Evolutionary conservation across 805 yeast genomes (phyloP).

Genomic region (Kodamaea kakaduensis): DNA sequence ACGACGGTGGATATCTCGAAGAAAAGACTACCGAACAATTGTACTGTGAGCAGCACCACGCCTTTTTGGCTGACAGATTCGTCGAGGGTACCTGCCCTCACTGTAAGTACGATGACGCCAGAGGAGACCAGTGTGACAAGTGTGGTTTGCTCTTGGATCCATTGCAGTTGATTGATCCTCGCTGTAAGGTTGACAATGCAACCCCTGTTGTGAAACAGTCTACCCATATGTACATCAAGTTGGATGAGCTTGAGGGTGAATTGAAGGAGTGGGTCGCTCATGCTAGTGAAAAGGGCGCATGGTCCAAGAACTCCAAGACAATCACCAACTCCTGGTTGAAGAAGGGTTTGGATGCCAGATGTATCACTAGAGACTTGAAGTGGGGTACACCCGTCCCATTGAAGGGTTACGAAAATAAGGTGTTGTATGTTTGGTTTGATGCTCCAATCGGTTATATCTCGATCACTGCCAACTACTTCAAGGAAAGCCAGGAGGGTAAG

Average conservation of each 20-base stretch:
- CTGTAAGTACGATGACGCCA: slow-evolving; percentile 92
- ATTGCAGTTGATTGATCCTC: slow-evolving; percentile 87
- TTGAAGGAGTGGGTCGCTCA: slow-evolving; percentile 68
- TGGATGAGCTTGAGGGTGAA: slow-evolving; percentile 79
- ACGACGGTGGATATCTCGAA: slow-evolving; percentile 76
- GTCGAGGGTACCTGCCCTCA: slow-evolving; percentile 98
- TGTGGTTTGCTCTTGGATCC: slow-evolving; percentile 91
- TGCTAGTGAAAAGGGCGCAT: slow-evolving; percentile 67
- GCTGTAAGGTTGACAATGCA: slow-evolving; percentile 87
- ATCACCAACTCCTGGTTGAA: slow-evolving; percentile 92
- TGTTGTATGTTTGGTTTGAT: slow-evolving; percentile 97
- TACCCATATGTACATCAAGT: slow-evolving; percentile 77
- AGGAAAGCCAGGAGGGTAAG: slow-evolving; percentile 25
- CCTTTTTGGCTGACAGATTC: slow-evolving; percentile 91
- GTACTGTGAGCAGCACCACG: slow-evolving; percentile 85
- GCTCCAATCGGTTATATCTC: slow-evolving; percentile 97
- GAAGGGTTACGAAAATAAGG: slow-evolving; percentile 81
- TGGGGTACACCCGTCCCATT: slow-evolving; percentile 99
- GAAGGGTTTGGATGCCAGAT: slow-evolving; percentile 89
- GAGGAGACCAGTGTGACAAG: slow-evolving; percentile 99
- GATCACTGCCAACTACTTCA: slow-evolving; percentile 84
- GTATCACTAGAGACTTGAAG: slow-evolving; percentile 92
- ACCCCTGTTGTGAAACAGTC: slow-evolving; percentile 79
- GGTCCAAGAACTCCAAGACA: slow-evolving; percentile 89
- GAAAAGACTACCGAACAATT: slow-evolving; percentile 86